These are phyloP conservation scores for Fusarium compactum DNA, from an alignment of 2,329 filamentous ascomycete genomes.

Conservation along the genomic window DNA sequence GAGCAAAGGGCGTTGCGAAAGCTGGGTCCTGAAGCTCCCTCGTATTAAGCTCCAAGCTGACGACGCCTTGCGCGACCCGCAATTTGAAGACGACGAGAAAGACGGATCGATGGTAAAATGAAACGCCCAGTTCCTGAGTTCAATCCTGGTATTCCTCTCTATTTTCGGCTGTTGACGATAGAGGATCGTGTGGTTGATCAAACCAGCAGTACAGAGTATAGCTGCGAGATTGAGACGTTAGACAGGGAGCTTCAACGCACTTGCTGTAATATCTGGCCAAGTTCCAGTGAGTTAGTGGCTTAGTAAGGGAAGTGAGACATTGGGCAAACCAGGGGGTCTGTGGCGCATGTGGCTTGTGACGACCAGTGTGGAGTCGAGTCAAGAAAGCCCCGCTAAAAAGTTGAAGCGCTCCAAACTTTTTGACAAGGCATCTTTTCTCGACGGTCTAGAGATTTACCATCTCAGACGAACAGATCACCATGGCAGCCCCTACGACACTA, in stretches of 20 bases:
- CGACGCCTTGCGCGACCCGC: slow-evolving; percentile 42
- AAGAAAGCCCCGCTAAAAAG: slow-evolving; percentile 49
- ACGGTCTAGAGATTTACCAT: slow-evolving; percentile 26
- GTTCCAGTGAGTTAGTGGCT: slow-evolving; percentile 38
- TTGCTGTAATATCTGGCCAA: slow-evolving; percentile 45
- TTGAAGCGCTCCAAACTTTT: slow-evolving; percentile 48
- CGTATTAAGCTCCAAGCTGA: slow-evolving; percentile 33
- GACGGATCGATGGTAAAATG: not conserved
- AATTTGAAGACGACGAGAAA: slow-evolving; percentile 1
- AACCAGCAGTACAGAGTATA: slow-evolving; percentile 36
- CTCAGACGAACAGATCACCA: slow-evolving; percentile 47
- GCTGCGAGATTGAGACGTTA: slow-evolving; percentile 36
- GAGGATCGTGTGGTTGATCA: slow-evolving; percentile 26
- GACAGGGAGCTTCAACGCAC: slow-evolving; percentile 44
- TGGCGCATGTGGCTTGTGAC: slow-evolving; percentile 26
- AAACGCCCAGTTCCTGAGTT: not conserved
- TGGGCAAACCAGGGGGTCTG: slow-evolving; percentile 26
- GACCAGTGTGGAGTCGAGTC: slow-evolving; percentile 11
- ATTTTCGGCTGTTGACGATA: not conserved
- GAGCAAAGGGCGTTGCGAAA: slow-evolving; percentile 31
- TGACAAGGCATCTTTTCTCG: slow-evolving; percentile 25
- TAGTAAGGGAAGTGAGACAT: slow-evolving; percentile 42
- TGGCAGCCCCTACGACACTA: slow-evolving; percentile 64
- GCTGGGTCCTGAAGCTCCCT: slow-evolving; percentile 25
- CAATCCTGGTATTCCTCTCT: not conserved